Evolutionary conservation across 2,329 filamentous ascomycete species (phyloP).

Genomic region (Zasmidium cellare): DNA sequence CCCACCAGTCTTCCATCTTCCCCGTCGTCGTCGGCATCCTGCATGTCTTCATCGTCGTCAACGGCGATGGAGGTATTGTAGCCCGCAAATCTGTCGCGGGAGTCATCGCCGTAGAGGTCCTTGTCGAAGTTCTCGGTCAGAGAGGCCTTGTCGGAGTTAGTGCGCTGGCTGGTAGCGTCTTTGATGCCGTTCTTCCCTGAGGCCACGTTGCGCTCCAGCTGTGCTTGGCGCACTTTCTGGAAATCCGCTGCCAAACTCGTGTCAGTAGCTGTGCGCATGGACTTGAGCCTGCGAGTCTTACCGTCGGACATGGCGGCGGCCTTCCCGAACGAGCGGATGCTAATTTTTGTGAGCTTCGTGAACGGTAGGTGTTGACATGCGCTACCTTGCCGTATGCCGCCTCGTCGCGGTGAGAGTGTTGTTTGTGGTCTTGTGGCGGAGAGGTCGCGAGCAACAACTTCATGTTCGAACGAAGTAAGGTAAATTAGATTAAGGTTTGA

Average conservation of each 20-base stretch:
- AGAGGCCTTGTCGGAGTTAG: constrained; percentile 83
- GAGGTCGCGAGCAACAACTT: constrained; percentile 1
- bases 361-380: constrained; percentile 4
- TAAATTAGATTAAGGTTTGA: neutral
- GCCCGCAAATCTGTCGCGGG: constrained; percentile 77
- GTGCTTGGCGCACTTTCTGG: constrained; percentile 81
- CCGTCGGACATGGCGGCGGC: constrained; percentile 23
- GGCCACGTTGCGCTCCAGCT: constrained; percentile 86
- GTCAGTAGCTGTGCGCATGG: neutral
- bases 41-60: constrained; percentile 76
- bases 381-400: constrained; percentile 7
- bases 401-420: neutral
- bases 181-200: constrained; percentile 74
- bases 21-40: constrained; percentile 67
- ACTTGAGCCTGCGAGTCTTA: constrained; percentile 5
- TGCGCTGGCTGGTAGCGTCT: constrained; percentile 74
- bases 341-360: constrained; percentile 9
- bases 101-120: constrained; percentile 75
- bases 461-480: neutral
- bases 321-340: constrained; percentile 6
- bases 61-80: constrained; percentile 89
- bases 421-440: neutral
- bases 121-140: constrained; percentile 88
- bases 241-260: constrained; percentile 64
- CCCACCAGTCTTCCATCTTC: constrained; percentile 74